Evolutionary conservation across 768 basidiomycete species (phyloP), one percentile per base, ranked within the genome.

Genomic region (Cantharellus anzutake): DNA sequence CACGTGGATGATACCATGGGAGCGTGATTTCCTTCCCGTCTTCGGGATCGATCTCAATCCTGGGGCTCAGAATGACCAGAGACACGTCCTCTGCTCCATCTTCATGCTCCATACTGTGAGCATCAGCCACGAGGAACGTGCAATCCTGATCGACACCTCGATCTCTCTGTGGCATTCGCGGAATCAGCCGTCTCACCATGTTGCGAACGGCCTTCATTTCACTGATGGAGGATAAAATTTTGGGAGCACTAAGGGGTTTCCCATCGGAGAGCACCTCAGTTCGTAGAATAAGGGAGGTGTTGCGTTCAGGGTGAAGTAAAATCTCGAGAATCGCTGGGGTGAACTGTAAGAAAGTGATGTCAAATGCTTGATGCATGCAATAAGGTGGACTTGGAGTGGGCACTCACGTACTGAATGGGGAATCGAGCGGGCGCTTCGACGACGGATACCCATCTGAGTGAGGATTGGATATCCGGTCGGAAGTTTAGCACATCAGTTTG

Each of bases 1-100:
- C 87, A 1, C 81, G 66, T 0, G 94, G 94, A 65, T 98, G 92
- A 66, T 94, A 97, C 67, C 88, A 97, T 0, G 94, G 94, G 2
- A 96, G 70, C 0, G 72, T 59, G 2, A 34, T 20, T 52, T 48
- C 2, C n/a, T n/a, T n/a, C n/a, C n/a, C n/a, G 59, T 53, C 3
- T 3, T 14, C 29, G 35, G 68, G 69, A 4, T 75, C 77, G 0
- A 68, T 62, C 7, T 68, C 64, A 1, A 73, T 63, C 56, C 70
- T 64, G 20, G 73, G 73, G 2, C 69, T 65, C 20, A 73, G 64
- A 4, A 73, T 60, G n/a, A 71, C 67, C 39, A 70, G 41, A 64
- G 55, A 78, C 55, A 57, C 51, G 5, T 67, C 61, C 42, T 61
- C 63, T 1, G 57, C 39, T 7, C 39, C n/a, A 35, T 59, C 39